These are phyloP conservation scores for Urtica urens DNA, from an alignment of 306 rosid species.

Conservation along the genomic window DNA sequence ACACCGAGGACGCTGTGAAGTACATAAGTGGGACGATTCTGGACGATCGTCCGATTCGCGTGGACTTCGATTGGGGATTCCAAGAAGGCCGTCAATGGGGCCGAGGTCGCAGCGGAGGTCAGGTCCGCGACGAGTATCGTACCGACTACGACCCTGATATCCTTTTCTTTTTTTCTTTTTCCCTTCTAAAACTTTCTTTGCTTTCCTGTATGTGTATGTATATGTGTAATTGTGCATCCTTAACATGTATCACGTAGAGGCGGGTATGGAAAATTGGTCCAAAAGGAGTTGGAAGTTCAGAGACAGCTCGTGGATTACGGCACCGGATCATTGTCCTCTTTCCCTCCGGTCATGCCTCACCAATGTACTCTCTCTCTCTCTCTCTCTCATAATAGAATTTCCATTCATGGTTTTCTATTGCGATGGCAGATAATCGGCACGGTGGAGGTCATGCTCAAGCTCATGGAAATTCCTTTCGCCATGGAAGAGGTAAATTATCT, in stretches of 20 bases:
- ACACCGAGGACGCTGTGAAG: constrained; percentile 89
- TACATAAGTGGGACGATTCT: constrained; percentile 92
- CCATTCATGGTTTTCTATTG: too few relatives aligned
- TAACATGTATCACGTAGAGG: constrained; percentile 74
- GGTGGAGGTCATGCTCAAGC: constrained; percentile 61
- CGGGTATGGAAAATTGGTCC: constrained; percentile 89
- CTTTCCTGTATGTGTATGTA: background rate
- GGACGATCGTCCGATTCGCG: constrained; percentile 98
- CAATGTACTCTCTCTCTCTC: too few relatives aligned
- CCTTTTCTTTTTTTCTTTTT: constrained; percentile 34
- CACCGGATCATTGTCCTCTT: constrained; percentile 78
- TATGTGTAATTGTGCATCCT: constrained; percentile 49
- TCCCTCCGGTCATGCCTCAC: constrained; percentile 54
- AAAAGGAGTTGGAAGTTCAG: constrained; percentile 84
- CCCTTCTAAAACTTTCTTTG: background rate
- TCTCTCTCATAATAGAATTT: too few relatives aligned
- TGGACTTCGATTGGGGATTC: constrained; percentile 99
- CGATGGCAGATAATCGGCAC: constrained; percentile 69
- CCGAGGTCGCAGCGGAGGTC: constrained; percentile 98
- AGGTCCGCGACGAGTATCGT: constrained; percentile 98
- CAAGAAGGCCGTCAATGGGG: constrained; percentile 99
- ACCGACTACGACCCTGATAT: constrained; percentile 99
- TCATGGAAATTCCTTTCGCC: constrained; percentile 61
- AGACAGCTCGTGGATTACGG: constrained; percentile 98
- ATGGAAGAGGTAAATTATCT: constrained; percentile 54